Evolutionary conservation across 1,139 yeast species (phyloP).

Genomic region (Trichomonascaceae sp.): DNA sequence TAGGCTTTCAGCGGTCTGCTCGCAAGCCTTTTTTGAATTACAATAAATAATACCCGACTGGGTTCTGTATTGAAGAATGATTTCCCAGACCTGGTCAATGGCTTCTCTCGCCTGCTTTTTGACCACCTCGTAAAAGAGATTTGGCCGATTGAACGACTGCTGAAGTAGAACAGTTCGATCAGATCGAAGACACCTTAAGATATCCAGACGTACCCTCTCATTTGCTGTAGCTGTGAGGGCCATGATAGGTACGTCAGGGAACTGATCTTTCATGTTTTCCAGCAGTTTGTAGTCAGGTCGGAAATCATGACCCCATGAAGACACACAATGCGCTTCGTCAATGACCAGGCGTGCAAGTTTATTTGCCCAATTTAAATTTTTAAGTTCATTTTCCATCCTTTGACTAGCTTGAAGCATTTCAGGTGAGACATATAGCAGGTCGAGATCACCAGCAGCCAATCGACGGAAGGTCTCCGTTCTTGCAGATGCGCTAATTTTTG

Average conservation of each 20-base stretch:
- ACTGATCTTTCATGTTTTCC: constrained; percentile 62
- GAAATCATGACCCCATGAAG: constrained; percentile 99
- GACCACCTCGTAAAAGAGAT: constrained; percentile 71
- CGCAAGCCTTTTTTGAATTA: constrained; percentile 85
- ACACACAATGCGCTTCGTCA: constrained; percentile 98
- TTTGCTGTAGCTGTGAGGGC: constrained; percentile 98
- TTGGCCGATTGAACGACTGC: constrained; percentile 82
- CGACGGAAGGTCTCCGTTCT: constrained; percentile 56
- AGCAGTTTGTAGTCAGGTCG: constrained; percentile 90
- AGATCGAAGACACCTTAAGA: constrained; percentile 36
- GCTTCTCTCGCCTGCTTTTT: constrained; percentile 51
- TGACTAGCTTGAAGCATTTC: constrained; percentile 84
- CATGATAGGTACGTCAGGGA: constrained; percentile 82
- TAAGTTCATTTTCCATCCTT: constrained; percentile 61
- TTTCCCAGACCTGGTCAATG: constrained; percentile 45
- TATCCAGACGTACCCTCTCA: constrained; percentile 82
- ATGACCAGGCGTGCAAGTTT: constrained; percentile 81
- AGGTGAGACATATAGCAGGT: constrained; percentile 84
- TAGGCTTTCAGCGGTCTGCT: constrained; percentile 64
- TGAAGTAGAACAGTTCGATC: constrained; percentile 43
- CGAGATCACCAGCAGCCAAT: constrained; percentile 58
- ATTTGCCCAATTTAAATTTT: constrained; percentile 47
- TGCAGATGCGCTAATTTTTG: constrained; percentile 54
- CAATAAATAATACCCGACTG: constrained; percentile 90
- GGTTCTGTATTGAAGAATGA: constrained; percentile 50